Evolutionary conservation across 2,329 filamentous ascomycete genomes (phyloP), one percentile per base, ranked within the genome.

Genomic region (Colletotrichum costaricense): DNA sequence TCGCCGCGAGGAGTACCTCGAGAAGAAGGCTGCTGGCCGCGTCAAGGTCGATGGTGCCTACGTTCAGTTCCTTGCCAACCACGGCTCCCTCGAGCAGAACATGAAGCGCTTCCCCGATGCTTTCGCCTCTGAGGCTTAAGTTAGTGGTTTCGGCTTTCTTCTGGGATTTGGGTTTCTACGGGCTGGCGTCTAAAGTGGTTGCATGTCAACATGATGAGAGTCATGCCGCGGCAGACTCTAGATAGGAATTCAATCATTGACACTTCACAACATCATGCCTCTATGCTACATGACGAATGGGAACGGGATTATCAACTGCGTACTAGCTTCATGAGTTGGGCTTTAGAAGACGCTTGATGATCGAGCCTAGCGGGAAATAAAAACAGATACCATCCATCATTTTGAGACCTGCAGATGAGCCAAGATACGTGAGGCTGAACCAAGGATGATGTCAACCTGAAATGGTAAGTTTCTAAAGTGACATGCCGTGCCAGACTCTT

Each of bases 31-130:
- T 84, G 93, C 93, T 82, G 97, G 97, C 85, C 93, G 92, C 85
- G 93, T 99, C 88, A 94, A 96, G 91, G 93, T 97, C 81, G 97
- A 99, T 82, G 97, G 97, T 92, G 97, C 97, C 82, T 99, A 99
- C 89, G 97, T 99, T 81, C 95, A 99, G 91, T 99, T 99, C 94
- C 92, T 98, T 82, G 91, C 91, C 89, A 97, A 97, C 91, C 93
- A 97, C 88, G 97, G 97, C 82, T 89, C 88, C 81, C 89, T 99
- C 79, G 91, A 89, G 84, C 80, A 93, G 80, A 99, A 99, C 93
- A 92, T 99, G 84, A 92, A 92, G 87, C 92, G 94, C 81, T 99
- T 98, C 94, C 97, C 97, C 81, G 93, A 94, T 77, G 97, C 97
- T 84, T 99, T 97, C 89, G 86, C 87, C 76, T 81, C 82, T 60